Evolutionary conservation across 2,329 filamentous ascomycete genomes (phyloP).

Genomic region (Bipolaris sorokiniana): DNA sequence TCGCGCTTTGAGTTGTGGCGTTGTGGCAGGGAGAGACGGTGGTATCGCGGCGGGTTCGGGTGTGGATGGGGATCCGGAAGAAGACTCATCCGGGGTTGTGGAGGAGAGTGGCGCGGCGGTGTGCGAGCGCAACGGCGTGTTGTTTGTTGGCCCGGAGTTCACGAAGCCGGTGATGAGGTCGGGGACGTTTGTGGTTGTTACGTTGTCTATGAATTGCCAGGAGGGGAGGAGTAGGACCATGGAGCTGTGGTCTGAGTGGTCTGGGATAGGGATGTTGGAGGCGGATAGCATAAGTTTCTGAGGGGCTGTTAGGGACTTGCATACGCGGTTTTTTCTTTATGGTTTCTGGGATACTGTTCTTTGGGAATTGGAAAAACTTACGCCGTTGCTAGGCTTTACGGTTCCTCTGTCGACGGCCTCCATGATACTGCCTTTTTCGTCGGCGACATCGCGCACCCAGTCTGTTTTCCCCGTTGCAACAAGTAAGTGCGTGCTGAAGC

Average conservation of each 20-base stretch:
- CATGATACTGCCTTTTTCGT: conserved; percentile 74
- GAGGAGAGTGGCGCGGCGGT: conserved; percentile 21
- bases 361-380: conserved; percentile 51
- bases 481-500: conserved; percentile 86
- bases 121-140: conserved; percentile 60
- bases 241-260: conserved; percentile 67
- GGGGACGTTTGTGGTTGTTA: conserved; percentile 75
- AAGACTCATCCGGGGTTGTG: conserved; percentile 22
- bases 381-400: conserved; percentile 69
- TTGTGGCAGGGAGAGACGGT: conserved; percentile 33
- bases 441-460: conserved; percentile 84
- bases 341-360: neutral
- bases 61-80: conserved; percentile 17
- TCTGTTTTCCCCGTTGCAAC: conserved; percentile 96
- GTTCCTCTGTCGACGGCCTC: conserved; percentile 59
- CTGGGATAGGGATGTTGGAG: conserved; percentile 84
- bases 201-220: conserved; percentile 82
- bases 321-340: neutral
- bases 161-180: conserved; percentile 74
- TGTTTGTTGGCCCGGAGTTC: conserved; percentile 75
- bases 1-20: conserved; percentile 59
- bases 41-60: conserved; percentile 26
- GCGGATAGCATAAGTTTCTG: conserved; percentile 89
- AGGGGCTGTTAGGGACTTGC: neutral
- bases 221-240: conserved; percentile 83